Percentiles rank a stretch among this genome's conserved stretches.
Conservation (phyloP, 345 rosid genomes). For the Physaria fendleri region DNA sequence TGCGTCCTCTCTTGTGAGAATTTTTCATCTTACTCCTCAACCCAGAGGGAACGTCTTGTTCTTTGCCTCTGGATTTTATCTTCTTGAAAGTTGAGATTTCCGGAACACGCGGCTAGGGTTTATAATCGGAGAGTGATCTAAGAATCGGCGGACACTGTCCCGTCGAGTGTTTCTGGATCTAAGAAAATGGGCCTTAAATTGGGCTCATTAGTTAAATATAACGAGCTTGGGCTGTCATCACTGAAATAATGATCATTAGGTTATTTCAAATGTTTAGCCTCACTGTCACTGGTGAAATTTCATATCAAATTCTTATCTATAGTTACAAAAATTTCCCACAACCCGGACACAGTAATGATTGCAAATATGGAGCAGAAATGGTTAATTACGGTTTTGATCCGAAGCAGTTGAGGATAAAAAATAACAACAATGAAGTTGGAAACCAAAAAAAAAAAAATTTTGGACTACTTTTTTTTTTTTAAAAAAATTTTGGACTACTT, state of each 20-base stretch:
- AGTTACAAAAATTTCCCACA: no score
- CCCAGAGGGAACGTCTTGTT: neutral
- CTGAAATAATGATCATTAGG: neutral
- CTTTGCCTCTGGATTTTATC: neutral
- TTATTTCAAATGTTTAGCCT: no score
- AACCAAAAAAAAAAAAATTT: no score
- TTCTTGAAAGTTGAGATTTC: neutral
- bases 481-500: no score
- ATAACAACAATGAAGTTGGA: no score
- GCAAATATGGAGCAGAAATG: no score
- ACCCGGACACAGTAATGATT: no score
- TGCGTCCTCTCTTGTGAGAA: constrained; percentile 26
- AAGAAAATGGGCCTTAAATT: neutral
- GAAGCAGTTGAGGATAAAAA: no score
- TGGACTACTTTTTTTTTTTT: no score
- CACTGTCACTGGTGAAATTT: neutral
- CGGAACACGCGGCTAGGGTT: constrained; percentile 27
- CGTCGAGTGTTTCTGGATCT: constrained; percentile 14
- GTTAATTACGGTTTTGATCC: no score
- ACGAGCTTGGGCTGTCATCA: neutral
- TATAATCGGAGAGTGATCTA: constrained; percentile 9
- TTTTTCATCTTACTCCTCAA: neutral
- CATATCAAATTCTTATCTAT: neutral
- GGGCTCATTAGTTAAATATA: neutral
- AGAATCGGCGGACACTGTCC: constrained; percentile 17